Evolutionary conservation across 345 rosid genomes (phyloP), one percentile per base, ranked within the genome.

Genomic region (Angophora floribunda): DNA sequence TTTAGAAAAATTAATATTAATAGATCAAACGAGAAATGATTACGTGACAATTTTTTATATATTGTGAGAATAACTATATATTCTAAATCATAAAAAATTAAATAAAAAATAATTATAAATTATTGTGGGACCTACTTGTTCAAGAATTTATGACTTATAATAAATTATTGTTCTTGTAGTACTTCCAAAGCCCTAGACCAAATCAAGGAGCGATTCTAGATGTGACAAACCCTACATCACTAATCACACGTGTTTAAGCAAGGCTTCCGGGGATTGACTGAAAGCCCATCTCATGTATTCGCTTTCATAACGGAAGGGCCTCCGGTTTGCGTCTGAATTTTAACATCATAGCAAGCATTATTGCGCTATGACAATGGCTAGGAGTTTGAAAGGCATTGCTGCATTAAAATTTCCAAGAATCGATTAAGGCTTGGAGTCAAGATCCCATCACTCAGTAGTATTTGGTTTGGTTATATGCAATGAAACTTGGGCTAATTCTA

Each of bases 1-100:
- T 22, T 55, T 0, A 3, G 61, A 55, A 55, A 55, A 22, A 0
- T 55, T 26, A 21, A 30, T 4, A 36, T 63, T 9, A 3, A 63
- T 28, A 63, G 15, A 63, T 17, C 75, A 36, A 63, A 63, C 75
- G 0, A n/a, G n/a, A n/a, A n/a, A n/a, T n/a, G n/a, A n/a, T n/a
- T n/a, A n/a, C n/a, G n/a, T n/a, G n/a, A n/a, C n/a, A n/a, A n/a
- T n/a, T n/a, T n/a, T n/a, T n/a, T n/a, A n/a, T n/a, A n/a, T n/a
- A n/a, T n/a, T n/a, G n/a, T n/a, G n/a, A n/a, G n/a, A n/a, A n/a
- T n/a, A n/a, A n/a, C n/a, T n/a, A n/a, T n/a, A n/a, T n/a, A n/a
- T n/a, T n/a, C n/a, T n/a, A n/a, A n/a, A n/a, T n/a, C n/a, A n/a
- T n/a, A n/a, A n/a, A n/a, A n/a, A n/a, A n/a, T n/a, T n/a, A n/a